Percentiles rank a stretch among this genome's conserved stretches.
These are phyloP conservation scores for Trichoderma sp. DNA, from an alignment of 2,329 filamentous ascomycete genomes.

Conservation along the genomic window DNA sequence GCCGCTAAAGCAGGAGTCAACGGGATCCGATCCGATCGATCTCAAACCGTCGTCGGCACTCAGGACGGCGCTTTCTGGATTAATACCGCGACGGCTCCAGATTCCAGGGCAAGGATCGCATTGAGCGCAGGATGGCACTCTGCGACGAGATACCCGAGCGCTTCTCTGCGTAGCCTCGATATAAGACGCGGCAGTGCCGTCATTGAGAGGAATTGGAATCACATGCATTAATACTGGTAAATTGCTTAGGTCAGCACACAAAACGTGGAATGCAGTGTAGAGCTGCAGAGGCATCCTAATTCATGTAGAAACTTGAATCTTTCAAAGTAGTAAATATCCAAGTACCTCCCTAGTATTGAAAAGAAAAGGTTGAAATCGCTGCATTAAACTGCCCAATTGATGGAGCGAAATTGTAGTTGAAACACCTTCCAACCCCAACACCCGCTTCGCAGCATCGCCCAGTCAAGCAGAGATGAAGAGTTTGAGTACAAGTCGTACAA, in stretches of 20 bases:
- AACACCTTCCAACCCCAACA: no score
- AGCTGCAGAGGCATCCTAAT: neutral
- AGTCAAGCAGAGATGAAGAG: neutral
- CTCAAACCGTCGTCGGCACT: neutral
- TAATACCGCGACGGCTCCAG: neutral
- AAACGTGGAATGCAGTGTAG: neutral
- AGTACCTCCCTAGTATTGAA: neutral
- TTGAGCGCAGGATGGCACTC: neutral
- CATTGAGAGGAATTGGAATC: neutral
- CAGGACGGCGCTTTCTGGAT: neutral
- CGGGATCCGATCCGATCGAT: constrained; percentile 12
- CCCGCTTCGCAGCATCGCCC: no score
- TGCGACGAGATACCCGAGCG: neutral
- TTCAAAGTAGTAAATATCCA: neutral
- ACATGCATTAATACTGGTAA: neutral
- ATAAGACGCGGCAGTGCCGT: neutral
- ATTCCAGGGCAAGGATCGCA: neutral
- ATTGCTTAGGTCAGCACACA: neutral
- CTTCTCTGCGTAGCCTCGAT: neutral
- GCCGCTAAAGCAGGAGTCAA: constrained; percentile 5
- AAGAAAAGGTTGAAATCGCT: neutral
- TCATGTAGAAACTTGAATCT: no score
- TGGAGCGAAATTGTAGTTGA: neutral
- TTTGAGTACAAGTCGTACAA: neutral
- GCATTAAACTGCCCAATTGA: neutral